These are phyloP conservation scores for Ustilago shanxiensis DNA, from an alignment of 1,284 basidiomycete species.

Conservation along the genomic window DNA sequence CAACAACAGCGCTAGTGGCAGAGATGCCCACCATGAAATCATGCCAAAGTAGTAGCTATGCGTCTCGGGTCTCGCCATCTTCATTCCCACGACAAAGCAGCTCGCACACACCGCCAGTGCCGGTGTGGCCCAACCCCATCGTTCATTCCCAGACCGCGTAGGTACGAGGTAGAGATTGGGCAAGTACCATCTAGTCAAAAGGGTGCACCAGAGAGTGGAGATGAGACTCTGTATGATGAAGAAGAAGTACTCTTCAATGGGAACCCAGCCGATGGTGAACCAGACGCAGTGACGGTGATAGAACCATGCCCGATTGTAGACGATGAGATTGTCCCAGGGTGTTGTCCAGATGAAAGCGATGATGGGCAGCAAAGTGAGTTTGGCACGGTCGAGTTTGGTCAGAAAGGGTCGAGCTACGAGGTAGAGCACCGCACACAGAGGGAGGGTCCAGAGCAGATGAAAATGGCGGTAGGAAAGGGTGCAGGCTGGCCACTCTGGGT, in stretches of 20 bases:
- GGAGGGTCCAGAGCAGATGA: slow-evolving; percentile 60
- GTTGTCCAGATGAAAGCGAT: slow-evolving; percentile 66
- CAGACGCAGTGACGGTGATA: slow-evolving; percentile 61
- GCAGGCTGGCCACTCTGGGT: slow-evolving; percentile 48
- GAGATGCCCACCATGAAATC: slow-evolving; percentile 62
- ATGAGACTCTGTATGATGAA: slow-evolving; percentile 65
- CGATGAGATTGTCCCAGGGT: slow-evolving; percentile 64
- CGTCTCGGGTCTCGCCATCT: slow-evolving; percentile 24
- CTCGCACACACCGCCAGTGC: slow-evolving; percentile 13
- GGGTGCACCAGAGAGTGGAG: slow-evolving; percentile 58
- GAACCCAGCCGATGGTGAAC: slow-evolving; percentile 60
- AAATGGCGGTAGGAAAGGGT: slow-evolving; percentile 59
- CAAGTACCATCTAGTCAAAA: slow-evolving; percentile 58
- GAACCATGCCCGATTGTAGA: slow-evolving; percentile 60
- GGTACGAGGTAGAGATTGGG: slow-evolving; percentile 48
- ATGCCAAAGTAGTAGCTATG: slow-evolving; percentile 63
- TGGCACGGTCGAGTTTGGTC: slow-evolving; percentile 57
- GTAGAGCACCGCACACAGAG: slow-evolving; percentile 51
- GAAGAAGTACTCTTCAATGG: slow-evolving; percentile 66
- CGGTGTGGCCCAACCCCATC: slow-evolving; percentile 3
- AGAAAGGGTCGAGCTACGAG: slow-evolving; percentile 55
- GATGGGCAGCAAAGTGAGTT: slow-evolving; percentile 58
- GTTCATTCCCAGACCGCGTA: background rate
- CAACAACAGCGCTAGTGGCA: slow-evolving; percentile 56
- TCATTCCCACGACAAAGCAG: slow-evolving; percentile 26